Percentiles rank a stretch among this genome's conserved stretches.
Conservation (phyloP, 2,329 filamentous ascomycete genomes). For the Aulographum hederae region DNA sequence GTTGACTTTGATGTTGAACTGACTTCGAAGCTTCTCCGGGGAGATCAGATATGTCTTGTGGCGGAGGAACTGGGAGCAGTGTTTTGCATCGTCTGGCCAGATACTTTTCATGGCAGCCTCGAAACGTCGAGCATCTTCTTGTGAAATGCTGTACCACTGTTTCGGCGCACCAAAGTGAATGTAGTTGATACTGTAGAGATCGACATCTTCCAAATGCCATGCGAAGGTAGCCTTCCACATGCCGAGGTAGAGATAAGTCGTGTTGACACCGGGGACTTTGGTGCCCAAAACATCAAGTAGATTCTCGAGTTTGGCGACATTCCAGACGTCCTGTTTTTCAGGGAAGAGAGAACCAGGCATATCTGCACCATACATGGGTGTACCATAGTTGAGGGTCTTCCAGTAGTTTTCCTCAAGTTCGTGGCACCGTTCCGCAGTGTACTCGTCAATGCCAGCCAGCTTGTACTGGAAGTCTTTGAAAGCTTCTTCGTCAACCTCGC, state of each 20-base stretch:
- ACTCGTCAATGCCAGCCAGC: slow-evolving; percentile 69
- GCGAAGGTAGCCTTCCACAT: slow-evolving; percentile 99
- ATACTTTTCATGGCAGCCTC: slow-evolving; percentile 88
- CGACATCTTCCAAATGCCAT: slow-evolving; percentile 96
- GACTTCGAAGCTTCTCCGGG: slow-evolving; percentile 65
- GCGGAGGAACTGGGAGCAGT: slow-evolving; percentile 85
- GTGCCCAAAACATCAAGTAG: slow-evolving; percentile 84
- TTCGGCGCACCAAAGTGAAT: slow-evolving; percentile 97
- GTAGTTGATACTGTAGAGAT: slow-evolving; percentile 99
- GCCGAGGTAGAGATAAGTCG: slow-evolving; percentile 88
- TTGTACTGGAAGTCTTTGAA: slow-evolving; percentile 86
- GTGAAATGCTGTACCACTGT: slow-evolving; percentile 98
- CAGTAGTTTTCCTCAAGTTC: slow-evolving; percentile 91
- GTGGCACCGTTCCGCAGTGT: slow-evolving; percentile 76
- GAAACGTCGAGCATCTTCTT: slow-evolving; percentile 81
- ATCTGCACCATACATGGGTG: slow-evolving; percentile 88
- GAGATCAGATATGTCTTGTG: slow-evolving; percentile 98
- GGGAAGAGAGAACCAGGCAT: slow-evolving; percentile 91
- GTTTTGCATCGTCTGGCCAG: slow-evolving; percentile 89
- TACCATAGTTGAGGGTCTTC: slow-evolving; percentile 91
- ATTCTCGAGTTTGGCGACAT: slow-evolving; percentile 86
- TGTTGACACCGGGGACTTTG: slow-evolving; percentile 94
- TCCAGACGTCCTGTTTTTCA: slow-evolving; percentile 71
- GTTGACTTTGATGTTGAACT: slow-evolving; percentile 93
- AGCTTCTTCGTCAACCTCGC: slow-evolving; percentile 71